phyloP scores from a whole-genome alignment of 2,329 filamentous ascomycete genomes.

The Tolypocladium tundrense region DNA sequence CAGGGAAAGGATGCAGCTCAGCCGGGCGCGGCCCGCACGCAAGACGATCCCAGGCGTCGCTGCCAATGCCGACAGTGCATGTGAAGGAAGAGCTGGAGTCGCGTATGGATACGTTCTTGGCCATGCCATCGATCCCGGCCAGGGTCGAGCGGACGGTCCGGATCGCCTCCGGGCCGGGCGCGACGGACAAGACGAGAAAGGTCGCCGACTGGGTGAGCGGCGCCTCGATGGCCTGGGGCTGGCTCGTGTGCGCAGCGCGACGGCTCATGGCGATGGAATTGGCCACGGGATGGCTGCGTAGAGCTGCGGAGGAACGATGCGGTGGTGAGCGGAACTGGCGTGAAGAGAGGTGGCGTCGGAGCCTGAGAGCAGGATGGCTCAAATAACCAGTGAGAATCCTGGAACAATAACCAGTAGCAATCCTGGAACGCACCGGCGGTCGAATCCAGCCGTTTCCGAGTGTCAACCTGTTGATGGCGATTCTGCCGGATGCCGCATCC shows the following conservation, averaged over 20 bases:
- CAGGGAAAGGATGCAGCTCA: conserved; percentile 40
- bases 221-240: conserved; percentile 33
- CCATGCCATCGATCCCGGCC: conserved; percentile 30
- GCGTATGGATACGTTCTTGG: conserved; percentile 44
- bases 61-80: conserved; percentile 46
- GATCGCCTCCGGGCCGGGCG: conserved; percentile 21
- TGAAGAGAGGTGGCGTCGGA: neutral
- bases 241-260: neutral
- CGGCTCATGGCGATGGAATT: neutral
- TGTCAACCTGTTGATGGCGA: neutral
- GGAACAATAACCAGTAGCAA: neutral
- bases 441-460: neutral
- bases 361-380: neutral
- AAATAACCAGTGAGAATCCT: neutral
- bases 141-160: conserved; percentile 32
- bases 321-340: neutral
- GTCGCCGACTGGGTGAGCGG: conserved; percentile 42
- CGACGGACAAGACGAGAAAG: conserved; percentile 39
- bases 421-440: neutral
- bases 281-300: neutral
- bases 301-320: neutral
- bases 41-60: conserved; percentile 37
- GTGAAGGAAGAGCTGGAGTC: conserved; percentile 32
- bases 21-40: conserved; percentile 31
- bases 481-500: neutral